phyloP scores from a whole-genome alignment of 331 rosid species.

The Telfairia occidentalis region DNA sequence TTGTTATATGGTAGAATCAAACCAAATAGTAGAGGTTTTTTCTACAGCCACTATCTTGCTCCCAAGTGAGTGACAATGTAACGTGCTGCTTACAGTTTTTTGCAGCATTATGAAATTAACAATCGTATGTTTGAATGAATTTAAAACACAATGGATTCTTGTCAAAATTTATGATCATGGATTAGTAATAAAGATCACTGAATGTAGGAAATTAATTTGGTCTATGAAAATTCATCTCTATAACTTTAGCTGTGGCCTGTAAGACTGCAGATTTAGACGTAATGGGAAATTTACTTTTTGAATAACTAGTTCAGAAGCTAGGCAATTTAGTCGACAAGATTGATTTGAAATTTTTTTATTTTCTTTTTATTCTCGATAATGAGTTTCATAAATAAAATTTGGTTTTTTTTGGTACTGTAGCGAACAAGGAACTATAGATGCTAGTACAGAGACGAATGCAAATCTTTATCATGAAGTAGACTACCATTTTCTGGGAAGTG shows the following conservation, averaged over 20 bases:
- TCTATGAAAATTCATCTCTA: not conserved
- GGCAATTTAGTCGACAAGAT: not conserved
- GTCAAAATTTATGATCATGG: not conserved
- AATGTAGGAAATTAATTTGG: not conserved
- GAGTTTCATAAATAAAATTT: constrained; percentile 4
- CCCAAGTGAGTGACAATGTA: constrained; percentile 52
- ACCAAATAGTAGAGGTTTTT: constrained; percentile 51
- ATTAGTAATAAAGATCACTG: not conserved
- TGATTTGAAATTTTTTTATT: not conserved
- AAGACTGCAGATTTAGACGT: not conserved
- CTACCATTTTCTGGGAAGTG: constrained; percentile 76
- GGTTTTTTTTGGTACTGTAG: constrained; percentile 31
- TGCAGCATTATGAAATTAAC: not conserved
- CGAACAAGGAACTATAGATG: constrained; percentile 51
- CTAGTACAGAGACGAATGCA: constrained; percentile 78
- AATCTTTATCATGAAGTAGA: constrained; percentile 69
- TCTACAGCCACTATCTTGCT: constrained; percentile 87
- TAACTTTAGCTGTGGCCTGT: not conserved
- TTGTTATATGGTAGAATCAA: not conserved
- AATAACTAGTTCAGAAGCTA: not conserved
- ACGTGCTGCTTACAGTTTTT: not conserved
- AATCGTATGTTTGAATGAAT: not conserved
- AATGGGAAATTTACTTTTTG: not conserved
- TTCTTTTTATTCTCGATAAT: not conserved
- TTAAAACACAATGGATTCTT: not conserved